phyloP scores from a whole-genome alignment of 768 basidiomycete species.

The Suillus plorans region DNA sequence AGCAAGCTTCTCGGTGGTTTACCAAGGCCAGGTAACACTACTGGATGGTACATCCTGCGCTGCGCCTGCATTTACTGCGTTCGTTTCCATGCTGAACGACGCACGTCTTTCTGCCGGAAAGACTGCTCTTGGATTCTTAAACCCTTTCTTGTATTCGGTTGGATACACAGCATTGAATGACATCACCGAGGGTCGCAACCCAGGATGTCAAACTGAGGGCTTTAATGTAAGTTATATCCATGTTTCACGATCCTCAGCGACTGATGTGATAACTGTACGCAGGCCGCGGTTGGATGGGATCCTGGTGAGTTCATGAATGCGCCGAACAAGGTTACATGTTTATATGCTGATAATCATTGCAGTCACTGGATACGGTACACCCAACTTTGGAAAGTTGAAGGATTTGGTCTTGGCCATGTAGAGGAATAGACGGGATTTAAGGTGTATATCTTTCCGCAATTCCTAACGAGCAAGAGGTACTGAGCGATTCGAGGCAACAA shows the following conservation, averaged over 20 bases:
- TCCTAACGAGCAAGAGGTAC: background rate
- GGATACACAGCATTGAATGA: conserved; percentile 49
- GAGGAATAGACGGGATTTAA: background rate
- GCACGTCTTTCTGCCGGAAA: conserved; percentile 45
- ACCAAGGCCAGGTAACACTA: conserved; percentile 35
- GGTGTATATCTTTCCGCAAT: background rate
- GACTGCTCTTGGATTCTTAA: conserved; percentile 62
- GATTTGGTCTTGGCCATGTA: conserved; percentile 30
- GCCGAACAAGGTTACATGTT: conserved; percentile 7
- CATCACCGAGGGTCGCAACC: conserved; percentile 55
- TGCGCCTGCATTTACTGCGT: conserved; percentile 61
- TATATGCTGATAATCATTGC: conserved; percentile 10
- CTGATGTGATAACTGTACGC: background rate
- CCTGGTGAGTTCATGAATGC: conserved; percentile 41
- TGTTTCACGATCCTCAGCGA: background rate
- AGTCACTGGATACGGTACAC: conserved; percentile 60
- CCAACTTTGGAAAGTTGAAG: conserved; percentile 48
- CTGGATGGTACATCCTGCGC: conserved; percentile 69
- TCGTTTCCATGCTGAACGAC: conserved; percentile 67
- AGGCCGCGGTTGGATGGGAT: conserved; percentile 62
- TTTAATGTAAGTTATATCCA: conserved; percentile 51
- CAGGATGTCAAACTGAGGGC: conserved; percentile 61
- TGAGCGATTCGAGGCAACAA: background rate
- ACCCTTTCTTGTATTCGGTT: conserved; percentile 55
- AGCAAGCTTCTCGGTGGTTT: conserved; percentile 47